phyloP scores from a whole-genome alignment of 164 flowering plant genomes.

The Magnolia sinica region DNA sequence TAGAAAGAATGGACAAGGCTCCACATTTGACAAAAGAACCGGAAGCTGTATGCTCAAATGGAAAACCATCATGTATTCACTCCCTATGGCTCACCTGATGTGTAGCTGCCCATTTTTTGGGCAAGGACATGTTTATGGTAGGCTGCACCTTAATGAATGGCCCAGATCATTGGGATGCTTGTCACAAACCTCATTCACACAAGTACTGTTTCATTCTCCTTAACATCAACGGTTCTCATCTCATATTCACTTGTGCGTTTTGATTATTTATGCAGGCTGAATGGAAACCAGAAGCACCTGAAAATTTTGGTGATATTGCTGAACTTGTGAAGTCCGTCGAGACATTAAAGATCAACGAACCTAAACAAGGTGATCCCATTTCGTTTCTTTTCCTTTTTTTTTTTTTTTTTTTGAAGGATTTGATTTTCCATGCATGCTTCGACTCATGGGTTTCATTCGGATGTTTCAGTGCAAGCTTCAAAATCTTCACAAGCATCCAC shows the following conservation, averaged over 20 bases:
- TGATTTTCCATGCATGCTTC: background rate
- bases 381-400: background rate
- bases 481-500: conserved; percentile 40
- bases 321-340: conserved; percentile 26
- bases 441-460: conserved; percentile 8
- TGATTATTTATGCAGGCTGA: conserved; percentile 26
- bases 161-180: background rate
- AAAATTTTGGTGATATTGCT: conserved; percentile 28
- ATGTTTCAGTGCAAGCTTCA: conserved; percentile 50
- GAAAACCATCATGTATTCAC: background rate
- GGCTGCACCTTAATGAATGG: background rate
- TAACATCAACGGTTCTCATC: no score
- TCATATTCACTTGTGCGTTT: background rate
- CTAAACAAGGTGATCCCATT: conserved; percentile 19
- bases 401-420: background rate
- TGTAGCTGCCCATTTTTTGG: background rate
- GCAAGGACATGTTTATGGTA: background rate
- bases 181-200: background rate
- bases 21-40: background rate
- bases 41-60: background rate
- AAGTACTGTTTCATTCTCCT: background rate
- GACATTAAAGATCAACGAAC: conserved; percentile 21
- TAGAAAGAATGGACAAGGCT: background rate
- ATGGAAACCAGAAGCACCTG: conserved; percentile 37
- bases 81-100: background rate